phyloP scores from a whole-genome alignment of 441 rosid species.

The Arabidopsis lyrata region DNA sequence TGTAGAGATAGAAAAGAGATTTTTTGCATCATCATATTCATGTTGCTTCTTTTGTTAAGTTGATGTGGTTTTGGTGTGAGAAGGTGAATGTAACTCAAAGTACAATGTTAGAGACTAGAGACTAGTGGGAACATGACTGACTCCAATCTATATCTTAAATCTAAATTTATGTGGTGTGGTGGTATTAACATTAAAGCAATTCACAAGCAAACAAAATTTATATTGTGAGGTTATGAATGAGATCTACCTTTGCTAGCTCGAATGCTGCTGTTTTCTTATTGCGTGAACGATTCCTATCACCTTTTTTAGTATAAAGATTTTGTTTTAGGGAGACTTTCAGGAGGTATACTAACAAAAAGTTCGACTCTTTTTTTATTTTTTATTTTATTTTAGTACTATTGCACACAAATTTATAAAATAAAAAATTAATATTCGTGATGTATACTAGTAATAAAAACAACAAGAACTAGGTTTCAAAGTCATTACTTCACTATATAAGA shows the following conservation, averaged over 20 bases:
- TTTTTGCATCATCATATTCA: conserved; percentile 26
- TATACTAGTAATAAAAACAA: not conserved
- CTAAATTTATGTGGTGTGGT: conserved; percentile 17
- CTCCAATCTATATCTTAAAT: conserved; percentile 17
- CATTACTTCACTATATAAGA: not conserved
- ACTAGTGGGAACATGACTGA: conserved; percentile 34
- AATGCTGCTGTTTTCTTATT: conserved; percentile 30
- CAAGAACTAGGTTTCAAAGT: not conserved
- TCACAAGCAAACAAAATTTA: conserved; percentile 26
- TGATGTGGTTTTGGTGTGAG: conserved; percentile 24
- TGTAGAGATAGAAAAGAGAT: conserved; percentile 22
- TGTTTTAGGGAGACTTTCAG: conserved; percentile 1
- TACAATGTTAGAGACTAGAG: conserved; percentile 35
- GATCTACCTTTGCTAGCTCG: conserved; percentile 33
- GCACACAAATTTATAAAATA: no score
- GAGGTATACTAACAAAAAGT: not conserved
- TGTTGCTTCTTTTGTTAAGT: not conserved
- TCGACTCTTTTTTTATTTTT: not conserved
- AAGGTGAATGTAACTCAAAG: not conserved
- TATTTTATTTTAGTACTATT: not conserved
- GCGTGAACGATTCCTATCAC: conserved; percentile 40
- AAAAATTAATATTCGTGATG: no score
- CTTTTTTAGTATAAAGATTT: conserved; percentile 14
- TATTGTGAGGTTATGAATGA: conserved; percentile 23
- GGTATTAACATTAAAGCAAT: conserved; percentile 10